A percentile compares a stretch with the other conserved stretches of the same genome.
These are phyloP conservation scores for Mortierella hygrophila DNA, from an alignment of 192 early-diverging fungal species.

Conservation along the genomic window DNA sequence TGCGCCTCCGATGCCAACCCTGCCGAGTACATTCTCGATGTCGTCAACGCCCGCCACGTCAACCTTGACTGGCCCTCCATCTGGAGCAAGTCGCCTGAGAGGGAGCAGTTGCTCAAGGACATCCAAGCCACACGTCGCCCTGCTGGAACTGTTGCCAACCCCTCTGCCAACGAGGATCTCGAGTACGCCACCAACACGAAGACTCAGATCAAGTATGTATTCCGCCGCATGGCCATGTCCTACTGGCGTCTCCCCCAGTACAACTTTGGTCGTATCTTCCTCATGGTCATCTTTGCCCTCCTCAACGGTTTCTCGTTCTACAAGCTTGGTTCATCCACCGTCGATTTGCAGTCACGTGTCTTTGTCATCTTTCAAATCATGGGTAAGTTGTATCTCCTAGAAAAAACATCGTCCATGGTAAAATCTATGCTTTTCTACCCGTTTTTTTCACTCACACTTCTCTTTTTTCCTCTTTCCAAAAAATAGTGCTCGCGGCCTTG, in stretches of 20 bases:
- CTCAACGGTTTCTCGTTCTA: conserved; percentile 82
- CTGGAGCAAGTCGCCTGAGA: conserved; percentile 76
- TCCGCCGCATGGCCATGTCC: conserved; percentile 70
- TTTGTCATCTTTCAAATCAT: conserved; percentile 81
- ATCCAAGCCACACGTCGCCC: conserved; percentile 65
- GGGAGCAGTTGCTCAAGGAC: conserved; percentile 53
- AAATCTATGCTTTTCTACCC: too few relatives aligned
- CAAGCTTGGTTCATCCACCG: conserved; percentile 66
- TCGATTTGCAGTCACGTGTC: conserved; percentile 75
- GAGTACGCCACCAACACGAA: conserved; percentile 61
- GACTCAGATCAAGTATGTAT: conserved; percentile 72
- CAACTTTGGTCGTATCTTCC: conserved; percentile 77
- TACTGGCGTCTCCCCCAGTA: conserved; percentile 86
- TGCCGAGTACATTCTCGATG: conserved; percentile 90
- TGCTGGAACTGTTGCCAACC: background rate
- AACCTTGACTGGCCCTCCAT: conserved; percentile 77
- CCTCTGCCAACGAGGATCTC: conserved; percentile 42
- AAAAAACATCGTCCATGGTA: too few relatives aligned
- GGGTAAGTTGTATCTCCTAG: background rate
- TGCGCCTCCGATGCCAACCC: conserved; percentile 81
- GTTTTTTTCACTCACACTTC: too few relatives aligned
- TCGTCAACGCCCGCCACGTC: conserved; percentile 76
- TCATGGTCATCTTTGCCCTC: conserved; percentile 71
- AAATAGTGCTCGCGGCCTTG: conserved; percentile 71
- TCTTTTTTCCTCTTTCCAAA: too few relatives aligned